Evolutionary conservation across 352 stramenopile genomes (phyloP), one percentile per base, ranked within the genome.

Genomic region (Pythium aristosporum): DNA sequence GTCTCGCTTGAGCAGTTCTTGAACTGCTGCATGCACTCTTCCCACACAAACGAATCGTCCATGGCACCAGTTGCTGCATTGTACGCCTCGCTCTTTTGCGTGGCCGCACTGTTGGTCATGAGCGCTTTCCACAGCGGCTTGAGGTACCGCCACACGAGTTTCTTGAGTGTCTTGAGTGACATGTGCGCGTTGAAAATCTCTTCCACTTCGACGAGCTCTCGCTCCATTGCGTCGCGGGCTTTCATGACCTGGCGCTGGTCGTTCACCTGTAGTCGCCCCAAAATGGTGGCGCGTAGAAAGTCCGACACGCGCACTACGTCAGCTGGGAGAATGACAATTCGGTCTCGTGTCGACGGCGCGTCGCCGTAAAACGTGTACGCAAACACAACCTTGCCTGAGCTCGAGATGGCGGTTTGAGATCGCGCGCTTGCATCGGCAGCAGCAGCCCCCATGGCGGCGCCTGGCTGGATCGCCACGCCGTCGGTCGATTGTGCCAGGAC

Each of bases 221-320:
- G 10, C 42, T 84, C 76, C 50, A 87, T 71, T 1, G 71, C 69
- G 2, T 36, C 48, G 10, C 73, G 68, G 5, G 68, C 64, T 2
- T 16, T 46, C 12, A 68, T 44, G 11, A 83, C 71, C 36, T 81
- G 66, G 6, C 70, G 56, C 0, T 65, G 20, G 23, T 87, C 72
- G 25, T 83, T 87, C 3, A 64, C 68, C 44, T 87, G 78, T 0
- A 87, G 67, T 36, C 75, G 79, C 0, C 78, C 76, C 8, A 87
- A 53, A 58, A 87, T 80, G 10, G 72, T 79, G 7, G 73, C 75
- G 3, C 78, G 76, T 34, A 87, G 32, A 6, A 74, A 42, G 49
- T 87, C 78, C 2, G 78, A 74, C 1, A 80, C 68, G 34, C 65
- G 72, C 3, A 85, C 74, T 6, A 85, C 70, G 4, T 80, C 74